Base-by-base conservation (phyloP, 2,329 filamentous ascomycete species). In the Aaosphaeria arxii region DNA sequence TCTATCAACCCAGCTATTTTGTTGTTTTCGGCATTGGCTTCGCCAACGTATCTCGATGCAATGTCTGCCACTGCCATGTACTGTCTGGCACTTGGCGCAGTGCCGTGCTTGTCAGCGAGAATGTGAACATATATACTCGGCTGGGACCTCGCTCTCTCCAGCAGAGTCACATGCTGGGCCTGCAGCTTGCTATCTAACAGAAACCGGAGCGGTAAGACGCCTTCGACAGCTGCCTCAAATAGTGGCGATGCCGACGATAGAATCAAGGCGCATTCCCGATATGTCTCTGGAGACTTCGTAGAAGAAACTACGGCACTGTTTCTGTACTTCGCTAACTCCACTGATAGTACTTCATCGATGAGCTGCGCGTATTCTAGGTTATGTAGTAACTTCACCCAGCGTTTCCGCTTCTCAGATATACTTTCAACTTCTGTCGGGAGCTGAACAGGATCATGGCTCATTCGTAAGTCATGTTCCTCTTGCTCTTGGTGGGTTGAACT, bases 121-220 rank as follows among this genome's bases (percentile, higher is more conserved):
- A 61, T 43, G 29, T 67, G 62, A 7, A 62, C 49, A 39, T 67
- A 66, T 5, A 67, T 67, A 1, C 58, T 64, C 1, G 63, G 62
- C 30, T 64, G 60, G 0, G 48, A 5, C 6, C 54, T 40, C 6
- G 62, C 63, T 41, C 54, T 48, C 17, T 58, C 36, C n/a, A 50
- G 51, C 5, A 67, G 49, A 7, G 41, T 32, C 4, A 35, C 42
- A 33, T 64, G 59, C 28, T 64, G 52, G 28, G 36, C 36, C 43
- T 61, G 58, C 1, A 67, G 40, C 1, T 48, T 24, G 9, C 44
- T 0, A 13, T 61, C 54, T n/a, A 11, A 17, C 0, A 43, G 44
- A 28, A 65, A 49, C 5, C 47, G 50, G n/a, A 42, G 43, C 6
- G 59, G 38, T 1, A 67, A 50, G 6, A 51, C 55, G 11, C 64